Evolutionary conservation across 257 asterid species (phyloP).

Genomic region (Coffea eugenioides): DNA sequence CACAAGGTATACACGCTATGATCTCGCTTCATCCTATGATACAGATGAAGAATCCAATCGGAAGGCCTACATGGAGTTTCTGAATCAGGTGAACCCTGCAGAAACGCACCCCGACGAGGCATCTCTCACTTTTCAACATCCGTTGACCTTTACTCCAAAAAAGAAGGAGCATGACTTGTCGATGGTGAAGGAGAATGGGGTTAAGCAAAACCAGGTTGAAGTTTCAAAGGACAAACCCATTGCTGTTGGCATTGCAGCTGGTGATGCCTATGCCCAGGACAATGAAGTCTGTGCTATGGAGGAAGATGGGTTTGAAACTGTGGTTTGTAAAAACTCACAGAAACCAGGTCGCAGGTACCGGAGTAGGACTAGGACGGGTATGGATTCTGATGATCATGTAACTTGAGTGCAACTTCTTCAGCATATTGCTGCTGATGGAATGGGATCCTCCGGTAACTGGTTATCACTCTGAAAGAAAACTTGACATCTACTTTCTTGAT

Average conservation of each 20-base stretch:
- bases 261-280: constrained; percentile 33
- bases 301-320: constrained; percentile 44
- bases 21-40: constrained; percentile 51
- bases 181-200: constrained; percentile 24
- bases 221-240: constrained; percentile 32
- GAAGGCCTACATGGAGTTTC: constrained; percentile 54
- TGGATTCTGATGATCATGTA: constrained; percentile 16
- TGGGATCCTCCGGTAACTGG: background rate
- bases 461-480: background rate
- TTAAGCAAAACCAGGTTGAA: constrained; percentile 21
- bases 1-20: constrained; percentile 67
- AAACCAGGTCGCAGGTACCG: constrained; percentile 64
- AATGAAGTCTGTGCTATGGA: constrained; percentile 60
- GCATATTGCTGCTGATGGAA: background rate
- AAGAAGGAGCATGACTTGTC: constrained; percentile 35
- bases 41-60: constrained; percentile 65
- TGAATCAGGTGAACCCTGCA: constrained; percentile 28
- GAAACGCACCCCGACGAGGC: constrained; percentile 25
- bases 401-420: background rate
- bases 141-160: constrained; percentile 55
- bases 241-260: constrained; percentile 48
- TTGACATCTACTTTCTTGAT: background rate
- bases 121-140: constrained; percentile 34
- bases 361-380: constrained; percentile 39
- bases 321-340: constrained; percentile 27